A percentile compares a stretch with the other conserved stretches of the same genome.
Evolutionary conservation across 495 filamentous ascomycete species (phyloP).

Genomic region (Penicillium paradoxum): DNA sequence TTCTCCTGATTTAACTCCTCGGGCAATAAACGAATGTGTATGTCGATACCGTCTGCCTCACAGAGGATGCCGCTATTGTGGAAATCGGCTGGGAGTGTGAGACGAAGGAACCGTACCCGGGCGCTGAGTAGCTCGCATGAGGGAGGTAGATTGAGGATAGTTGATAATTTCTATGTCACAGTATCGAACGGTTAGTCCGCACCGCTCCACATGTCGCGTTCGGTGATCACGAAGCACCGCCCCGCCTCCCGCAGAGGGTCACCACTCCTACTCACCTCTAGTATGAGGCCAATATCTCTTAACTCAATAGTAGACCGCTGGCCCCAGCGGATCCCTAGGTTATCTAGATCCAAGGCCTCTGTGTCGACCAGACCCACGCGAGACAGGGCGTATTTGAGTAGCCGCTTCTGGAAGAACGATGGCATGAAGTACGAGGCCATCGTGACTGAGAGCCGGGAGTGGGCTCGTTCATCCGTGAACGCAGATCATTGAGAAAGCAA

Average conservation of each 20-base stretch:
- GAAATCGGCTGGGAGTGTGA: conserved; percentile 78
- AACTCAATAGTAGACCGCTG: conserved; percentile 74
- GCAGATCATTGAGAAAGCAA: conserved; percentile 23
- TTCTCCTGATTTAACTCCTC: conserved; percentile 21
- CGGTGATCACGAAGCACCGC: neutral
- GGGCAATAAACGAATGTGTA: conserved; percentile 48
- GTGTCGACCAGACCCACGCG: conserved; percentile 77
- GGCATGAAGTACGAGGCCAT: conserved; percentile 59
- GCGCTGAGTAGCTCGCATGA: conserved; percentile 65
- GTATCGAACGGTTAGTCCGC: conserved; percentile 13
- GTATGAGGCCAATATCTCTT: conserved; percentile 69
- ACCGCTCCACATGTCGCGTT: neutral
- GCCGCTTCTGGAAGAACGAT: conserved; percentile 74
- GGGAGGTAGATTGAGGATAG: conserved; percentile 65
- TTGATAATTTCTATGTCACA: conserved; percentile 61
- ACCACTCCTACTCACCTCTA: conserved; percentile 51
- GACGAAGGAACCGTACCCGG: conserved; percentile 60
- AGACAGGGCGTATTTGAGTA: conserved; percentile 75
- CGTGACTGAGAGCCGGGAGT: conserved; percentile 29
- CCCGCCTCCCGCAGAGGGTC: conserved; percentile 3
- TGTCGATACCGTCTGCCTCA: conserved; percentile 71
- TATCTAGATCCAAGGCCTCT: conserved; percentile 71
- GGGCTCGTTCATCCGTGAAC: conserved; percentile 25
- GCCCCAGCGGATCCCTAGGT: conserved; percentile 72
- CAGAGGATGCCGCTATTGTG: conserved; percentile 71